Base-by-base conservation (phyloP, 192 early-diverging fungal species). In the Thoreauomyces humboldtii region DNA sequence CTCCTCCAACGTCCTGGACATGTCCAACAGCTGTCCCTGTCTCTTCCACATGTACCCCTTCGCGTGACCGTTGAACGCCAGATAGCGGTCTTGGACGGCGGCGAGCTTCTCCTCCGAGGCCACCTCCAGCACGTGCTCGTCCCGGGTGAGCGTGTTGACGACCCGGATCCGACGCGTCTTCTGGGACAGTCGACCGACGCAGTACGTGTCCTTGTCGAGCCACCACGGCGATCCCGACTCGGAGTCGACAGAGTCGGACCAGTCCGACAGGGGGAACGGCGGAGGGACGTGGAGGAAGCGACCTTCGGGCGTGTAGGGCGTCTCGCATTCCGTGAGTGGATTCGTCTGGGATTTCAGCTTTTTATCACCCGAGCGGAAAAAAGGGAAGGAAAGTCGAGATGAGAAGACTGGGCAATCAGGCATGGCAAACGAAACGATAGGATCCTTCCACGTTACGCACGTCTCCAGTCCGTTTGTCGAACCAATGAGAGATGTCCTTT, bases 11-110 rank as follows among this genome's bases (percentile, higher is more conserved):
- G 83, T 79, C 37, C 50, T 46, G 21, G 42, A 66, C 83, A 85
- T 85, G 48, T 85, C 83, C 28, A 85, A 59, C 17, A 85, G 59
- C 12, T 53, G 55, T 4, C 77, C 79, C 28, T 85, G 70, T n/a
- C 79, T 63, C 58, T 85, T 85, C 83, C 83, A 85, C 74, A 83
- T 81, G 74, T 85, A 85, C 11, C 81, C 80, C 57, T 81, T 85
- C 17, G 83, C 81, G 58, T 85, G 83, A 1, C 69, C 50, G 54
- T 85, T 85, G 47, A 71, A 68, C 2, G 44, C 28, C 37, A 75
- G 37, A 60, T 83, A 85, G 2, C 83, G 60, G 19, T 83, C 81
- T 51, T 83, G 81, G 35, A 85, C 81, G 1, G 83, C 83, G 0
- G 69, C 47, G 25, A 85, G 53, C 29, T 63, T 72, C 56, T 85